Conservation (phyloP, 495 filamentous ascomycete genomes). For the Penicillium canariense region DNA sequence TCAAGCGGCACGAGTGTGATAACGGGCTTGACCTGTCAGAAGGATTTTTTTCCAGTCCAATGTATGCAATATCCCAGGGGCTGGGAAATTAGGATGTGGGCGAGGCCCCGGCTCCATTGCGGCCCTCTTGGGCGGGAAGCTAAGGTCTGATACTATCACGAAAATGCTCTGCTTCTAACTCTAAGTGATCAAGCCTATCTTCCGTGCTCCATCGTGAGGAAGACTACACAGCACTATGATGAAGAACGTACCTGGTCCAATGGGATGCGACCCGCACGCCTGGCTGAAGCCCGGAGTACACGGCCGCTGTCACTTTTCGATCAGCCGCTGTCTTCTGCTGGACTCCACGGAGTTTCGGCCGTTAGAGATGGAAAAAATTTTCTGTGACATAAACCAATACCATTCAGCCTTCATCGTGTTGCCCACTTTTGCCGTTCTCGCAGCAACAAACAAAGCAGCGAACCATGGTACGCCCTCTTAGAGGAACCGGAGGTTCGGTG, state of each 20-base stretch:
- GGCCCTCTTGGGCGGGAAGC: background rate
- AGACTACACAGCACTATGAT: no score
- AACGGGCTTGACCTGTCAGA: background rate
- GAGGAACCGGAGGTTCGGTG: constrained; percentile 1
- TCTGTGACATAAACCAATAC: background rate
- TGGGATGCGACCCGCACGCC: background rate
- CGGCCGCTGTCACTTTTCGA: background rate
- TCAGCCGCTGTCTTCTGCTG: background rate
- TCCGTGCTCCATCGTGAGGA: no score
- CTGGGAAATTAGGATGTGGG: constrained; percentile 10
- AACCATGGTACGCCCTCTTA: constrained; percentile 10
- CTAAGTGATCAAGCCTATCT: no score
- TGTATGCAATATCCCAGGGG: background rate
- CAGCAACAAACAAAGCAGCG: constrained; percentile 5
- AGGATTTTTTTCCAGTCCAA: background rate
- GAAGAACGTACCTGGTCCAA: background rate
- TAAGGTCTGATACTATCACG: background rate
- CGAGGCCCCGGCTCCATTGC: background rate
- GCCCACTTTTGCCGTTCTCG: background rate
- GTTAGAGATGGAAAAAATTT: background rate
- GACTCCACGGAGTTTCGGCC: background rate
- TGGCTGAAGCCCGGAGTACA: background rate
- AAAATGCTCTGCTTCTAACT: no score
- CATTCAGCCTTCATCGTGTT: no score
- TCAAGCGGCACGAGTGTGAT: background rate